Evolutionary conservation across 805 yeast genomes (phyloP), one percentile per base, ranked within the genome.

Genomic region (Metahyphopichia silvanorum): DNA sequence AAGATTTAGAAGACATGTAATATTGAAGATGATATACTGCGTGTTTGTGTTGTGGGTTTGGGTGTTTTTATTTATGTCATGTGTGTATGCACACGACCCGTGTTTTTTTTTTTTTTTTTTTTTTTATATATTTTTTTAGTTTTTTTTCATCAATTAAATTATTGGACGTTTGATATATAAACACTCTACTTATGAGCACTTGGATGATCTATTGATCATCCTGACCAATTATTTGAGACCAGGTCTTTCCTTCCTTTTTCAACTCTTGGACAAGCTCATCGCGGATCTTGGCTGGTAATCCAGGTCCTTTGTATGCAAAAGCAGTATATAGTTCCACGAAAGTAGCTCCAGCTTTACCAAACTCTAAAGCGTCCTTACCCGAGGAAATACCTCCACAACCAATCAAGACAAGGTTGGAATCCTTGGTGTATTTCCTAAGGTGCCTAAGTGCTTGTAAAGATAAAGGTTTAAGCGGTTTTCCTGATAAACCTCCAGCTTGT

Each of bases 371-470:
- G 53, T 91, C 98, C 43, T 78, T 70, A 35, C 96, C 98, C 16
- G 69, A 62, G n/a, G 82, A 69, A 45, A 91, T 87, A 44, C 98
- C 98, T 36, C 98, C 98, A 61, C 96, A 88, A 21, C 98, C 98
- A 43, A 91, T 74, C 26, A 91, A 70, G 2, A 88, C 84, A 42
- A 88, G 58, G 33, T 77, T 71, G 1, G 83, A 73, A 40, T 77
- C 86, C 48, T 86, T 86, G 22, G 95, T 76, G 52, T 84, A 73
- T 46, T 84, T 80, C 36, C 93, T 78, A 46, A 91, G 77, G 2
- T 74, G 61, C 38, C 70, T 74, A 45, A 91, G 68, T 0, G 95
- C 93, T 40, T 76, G 63, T 37, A 91, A 64, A 2, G 96, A 69
- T 32, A 77, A 67, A 29, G 86, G 89, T 58, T 89, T 91, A 35